A percentile compares a stretch with the other conserved stretches of the same genome.
These are phyloP conservation scores for Acacia concinna DNA, from an alignment of 331 rosid species.

Conservation along the genomic window DNA sequence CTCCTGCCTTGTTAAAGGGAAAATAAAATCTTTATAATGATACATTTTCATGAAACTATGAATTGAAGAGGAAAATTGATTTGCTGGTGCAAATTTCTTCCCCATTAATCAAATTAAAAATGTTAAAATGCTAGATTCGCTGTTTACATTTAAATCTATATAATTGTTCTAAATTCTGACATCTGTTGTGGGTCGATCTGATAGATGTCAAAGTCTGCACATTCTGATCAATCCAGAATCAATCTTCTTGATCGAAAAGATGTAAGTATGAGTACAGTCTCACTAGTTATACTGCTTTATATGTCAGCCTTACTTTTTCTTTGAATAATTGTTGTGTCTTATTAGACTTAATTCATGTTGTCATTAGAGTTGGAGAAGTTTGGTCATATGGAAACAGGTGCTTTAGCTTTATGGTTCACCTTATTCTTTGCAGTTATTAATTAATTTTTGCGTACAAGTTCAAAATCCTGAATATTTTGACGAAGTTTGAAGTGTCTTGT, in stretches of 20 bases:
- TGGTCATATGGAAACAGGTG: not conserved
- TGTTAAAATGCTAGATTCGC: not conserved
- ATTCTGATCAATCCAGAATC: conserved; percentile 94
- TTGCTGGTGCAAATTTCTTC: not conserved
- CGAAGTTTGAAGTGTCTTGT: too few species aligned
- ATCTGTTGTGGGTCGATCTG: conserved; percentile 38
- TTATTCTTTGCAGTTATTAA: not conserved
- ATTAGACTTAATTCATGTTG: not conserved
- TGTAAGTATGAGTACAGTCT: conserved; percentile 46
- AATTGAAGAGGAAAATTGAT: not conserved
- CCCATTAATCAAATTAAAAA: conserved; percentile 14
- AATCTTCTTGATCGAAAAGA: conserved; percentile 95
- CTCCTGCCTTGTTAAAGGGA: not conserved
- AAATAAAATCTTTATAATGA: not conserved
- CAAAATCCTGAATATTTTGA: not conserved
- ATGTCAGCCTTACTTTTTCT: not conserved
- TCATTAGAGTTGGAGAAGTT: conserved; percentile 8
- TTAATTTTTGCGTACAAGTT: not conserved
- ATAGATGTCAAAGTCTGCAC: conserved; percentile 98
- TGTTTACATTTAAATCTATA: conserved; percentile 10
- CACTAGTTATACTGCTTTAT: not conserved
- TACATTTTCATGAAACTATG: not conserved
- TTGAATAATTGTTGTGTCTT: not conserved
- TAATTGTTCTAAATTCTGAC: conserved; percentile 27
- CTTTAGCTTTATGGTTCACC: conserved; percentile 5